Evolutionary conservation across 129 eudicot species (phyloP).

Genomic region (Chrysanthemum seticuspe): DNA sequence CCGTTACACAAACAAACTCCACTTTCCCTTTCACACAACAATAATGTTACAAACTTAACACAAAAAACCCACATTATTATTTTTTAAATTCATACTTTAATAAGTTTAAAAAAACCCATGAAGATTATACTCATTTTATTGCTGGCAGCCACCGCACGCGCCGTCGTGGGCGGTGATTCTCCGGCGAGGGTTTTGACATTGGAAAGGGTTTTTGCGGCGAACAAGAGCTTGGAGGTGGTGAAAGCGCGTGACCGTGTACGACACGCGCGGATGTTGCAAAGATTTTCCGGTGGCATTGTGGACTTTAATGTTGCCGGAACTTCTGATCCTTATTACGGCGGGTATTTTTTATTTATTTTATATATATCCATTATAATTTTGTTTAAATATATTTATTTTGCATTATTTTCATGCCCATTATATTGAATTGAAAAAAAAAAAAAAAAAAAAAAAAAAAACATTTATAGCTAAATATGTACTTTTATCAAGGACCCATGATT

Average conservation of each 20-base stretch:
- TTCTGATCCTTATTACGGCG: slow-evolving; percentile 80
- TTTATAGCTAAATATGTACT: neutral
- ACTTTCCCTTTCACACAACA: slow-evolving; percentile 6
- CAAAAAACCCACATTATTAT: neutral
- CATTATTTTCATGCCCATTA: neutral
- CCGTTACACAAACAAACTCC: slow-evolving; percentile 16
- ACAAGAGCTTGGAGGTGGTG: slow-evolving; percentile 49
- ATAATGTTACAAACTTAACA: slow-evolving; percentile 11
- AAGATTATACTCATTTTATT: slow-evolving; percentile 25
- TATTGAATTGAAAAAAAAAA: too few species aligned
- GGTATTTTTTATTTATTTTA: slow-evolving; percentile 42
- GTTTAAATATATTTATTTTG: neutral
- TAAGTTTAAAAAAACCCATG: neutral
- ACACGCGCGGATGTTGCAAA: slow-evolving; percentile 73
- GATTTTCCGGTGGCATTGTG: slow-evolving; percentile 70
- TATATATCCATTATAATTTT: neutral
- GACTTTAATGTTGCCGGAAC: slow-evolving; percentile 76
- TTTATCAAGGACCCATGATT: too few species aligned
- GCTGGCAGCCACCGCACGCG: slow-evolving; percentile 31
- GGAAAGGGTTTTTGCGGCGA: slow-evolving; percentile 78
- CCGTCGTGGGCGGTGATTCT: slow-evolving; percentile 30
- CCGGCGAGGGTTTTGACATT: slow-evolving; percentile 51
- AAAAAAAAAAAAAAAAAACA: neutral
- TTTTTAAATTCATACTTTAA: too few species aligned
- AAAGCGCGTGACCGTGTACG: slow-evolving; percentile 65